Conservation (phyloP, 805 yeast species). For the Kazachstania bromeliacearum region DNA sequence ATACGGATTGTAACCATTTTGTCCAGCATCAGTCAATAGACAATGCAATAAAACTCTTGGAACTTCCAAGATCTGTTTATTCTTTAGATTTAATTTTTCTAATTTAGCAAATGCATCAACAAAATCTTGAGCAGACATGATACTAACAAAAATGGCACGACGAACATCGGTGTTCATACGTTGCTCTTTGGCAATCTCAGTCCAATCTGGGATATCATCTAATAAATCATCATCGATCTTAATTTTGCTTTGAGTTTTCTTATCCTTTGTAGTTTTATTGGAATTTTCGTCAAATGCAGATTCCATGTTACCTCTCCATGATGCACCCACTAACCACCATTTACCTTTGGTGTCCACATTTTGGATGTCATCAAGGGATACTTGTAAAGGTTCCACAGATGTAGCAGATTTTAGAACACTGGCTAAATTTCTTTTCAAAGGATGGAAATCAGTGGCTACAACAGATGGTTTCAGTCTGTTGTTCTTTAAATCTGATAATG, state of each 20-base stretch:
- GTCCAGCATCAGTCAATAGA: slow-evolving; percentile 53
- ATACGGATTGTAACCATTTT: slow-evolving; percentile 73
- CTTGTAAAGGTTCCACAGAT: slow-evolving; percentile 66
- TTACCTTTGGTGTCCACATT: slow-evolving; percentile 75
- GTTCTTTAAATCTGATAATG: slow-evolving; percentile 76
- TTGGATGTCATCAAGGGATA: slow-evolving; percentile 64
- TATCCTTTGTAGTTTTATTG: slow-evolving; percentile 12
- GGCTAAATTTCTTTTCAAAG: slow-evolving; percentile 40
- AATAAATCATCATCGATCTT: slow-evolving; percentile 48
- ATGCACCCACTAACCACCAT: slow-evolving; percentile 99
- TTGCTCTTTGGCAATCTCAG: slow-evolving; percentile 73
- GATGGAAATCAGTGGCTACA: slow-evolving; percentile 25
- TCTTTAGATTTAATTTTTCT: slow-evolving; percentile 70
- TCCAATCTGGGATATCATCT: slow-evolving; percentile 76
- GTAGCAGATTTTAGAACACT: slow-evolving; percentile 35
- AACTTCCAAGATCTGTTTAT: slow-evolving; percentile 75
- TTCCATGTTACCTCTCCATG: slow-evolving; percentile 71
- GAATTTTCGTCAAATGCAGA: slow-evolving; percentile 21
- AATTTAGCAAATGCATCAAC: slow-evolving; percentile 77
- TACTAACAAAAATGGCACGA: slow-evolving; percentile 84
- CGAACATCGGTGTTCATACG: slow-evolving; percentile 94
- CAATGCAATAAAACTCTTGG: slow-evolving; percentile 83
- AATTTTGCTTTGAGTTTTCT: slow-evolving; percentile 24
- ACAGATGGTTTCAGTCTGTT: slow-evolving; percentile 53
- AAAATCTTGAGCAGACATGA: slow-evolving; percentile 92